These are phyloP conservation scores for Furcasterigmium sp. DNA, from an alignment of 2,329 filamentous ascomycete genomes.

Conservation along the genomic window DNA sequence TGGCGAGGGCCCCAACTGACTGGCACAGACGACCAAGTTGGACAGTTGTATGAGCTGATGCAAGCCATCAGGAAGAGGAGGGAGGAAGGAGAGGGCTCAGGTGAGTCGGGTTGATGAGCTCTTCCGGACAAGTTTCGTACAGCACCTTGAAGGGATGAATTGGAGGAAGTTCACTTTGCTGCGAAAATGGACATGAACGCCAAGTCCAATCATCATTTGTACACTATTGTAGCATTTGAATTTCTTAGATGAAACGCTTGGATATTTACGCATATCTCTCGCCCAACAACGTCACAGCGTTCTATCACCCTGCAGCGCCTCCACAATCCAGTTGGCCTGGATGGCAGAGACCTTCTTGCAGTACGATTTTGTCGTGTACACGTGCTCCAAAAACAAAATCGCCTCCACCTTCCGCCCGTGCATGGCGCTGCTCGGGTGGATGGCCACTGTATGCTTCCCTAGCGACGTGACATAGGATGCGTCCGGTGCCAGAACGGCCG, in stretches of 20 bases:
- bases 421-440: slow-evolving; percentile 59
- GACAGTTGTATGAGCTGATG: slow-evolving; percentile 93
- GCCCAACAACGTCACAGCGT: background rate
- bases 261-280: background rate
- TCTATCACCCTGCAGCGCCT: slow-evolving; percentile 31
- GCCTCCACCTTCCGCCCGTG: slow-evolving; percentile 60
- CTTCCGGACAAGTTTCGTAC: too few relatives aligned
- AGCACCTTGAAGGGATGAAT: too few relatives aligned
- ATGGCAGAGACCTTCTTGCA: slow-evolving; percentile 61
- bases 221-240: too few relatives aligned
- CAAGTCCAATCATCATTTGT: too few relatives aligned
- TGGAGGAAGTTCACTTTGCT: too few relatives aligned
- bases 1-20: too few relatives aligned
- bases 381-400: slow-evolving; percentile 64
- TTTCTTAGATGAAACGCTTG: too few relatives aligned
- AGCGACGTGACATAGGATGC: slow-evolving; percentile 55
- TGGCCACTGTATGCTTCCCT: slow-evolving; percentile 55
- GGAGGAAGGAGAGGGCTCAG: slow-evolving; percentile 10
- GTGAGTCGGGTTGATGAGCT: slow-evolving; percentile 19
- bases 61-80: slow-evolving; percentile 58
- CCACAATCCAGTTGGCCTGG: slow-evolving; percentile 53
- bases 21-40: slow-evolving; percentile 76
- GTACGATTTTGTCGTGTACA: slow-evolving; percentile 62
- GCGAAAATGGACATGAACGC: too few relatives aligned
- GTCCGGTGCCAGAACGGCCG: slow-evolving; percentile 55